Evolutionary conservation across 2,329 filamentous ascomycete genomes (phyloP), one percentile per base, ranked within the genome.

Genomic region (Talaromyces piceae): DNA sequence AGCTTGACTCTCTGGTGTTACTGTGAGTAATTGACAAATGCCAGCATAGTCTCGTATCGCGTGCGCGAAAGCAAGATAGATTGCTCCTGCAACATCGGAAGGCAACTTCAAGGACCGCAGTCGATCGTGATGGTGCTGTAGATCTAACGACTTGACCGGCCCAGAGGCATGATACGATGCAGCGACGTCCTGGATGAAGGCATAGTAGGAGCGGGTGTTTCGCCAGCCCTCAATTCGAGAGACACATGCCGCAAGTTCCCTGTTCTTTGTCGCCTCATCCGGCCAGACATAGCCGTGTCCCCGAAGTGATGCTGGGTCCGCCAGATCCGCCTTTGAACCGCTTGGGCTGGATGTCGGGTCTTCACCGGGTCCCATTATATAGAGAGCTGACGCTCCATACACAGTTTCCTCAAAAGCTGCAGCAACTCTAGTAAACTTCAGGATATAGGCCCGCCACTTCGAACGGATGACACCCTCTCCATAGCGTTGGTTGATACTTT

Each of bases 201-300:
- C 90, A 71, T 94, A 95, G 66, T 98, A 98, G 63, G 88, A 95
- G 54, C 93, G 80, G 1, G 93, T 97, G 57, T 89, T 94, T 59
- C 93, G 83, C 93, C 93, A 98, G 51, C 91, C 93, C 72, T 98
- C 93, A 55, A 98, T 94, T 51, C 93, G 80, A 52, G 88, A 89
- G 44, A 93, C 89, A 55, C 95, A 95, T 3, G 90, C 91, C 13
- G 90, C 87, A 31, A 98, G 79, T 70, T 98, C 93, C 61, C 84
- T 86, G 60, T 87, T 80, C 69, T 89, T 91, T 6, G 85, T 79
- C 37, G 77, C 74, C 51, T 96, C 89, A 61, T 95, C 88, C 3
- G 86, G 73, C 93, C 93, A 98, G 28, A 98, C 91, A 65, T 95
- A 97, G 37, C 93, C 93, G 65, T 97, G 93, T 0, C 91, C 91